Conservation (phyloP, 2,329 filamentous ascomycete species). For the Trichoderma semiorbis region DNA sequence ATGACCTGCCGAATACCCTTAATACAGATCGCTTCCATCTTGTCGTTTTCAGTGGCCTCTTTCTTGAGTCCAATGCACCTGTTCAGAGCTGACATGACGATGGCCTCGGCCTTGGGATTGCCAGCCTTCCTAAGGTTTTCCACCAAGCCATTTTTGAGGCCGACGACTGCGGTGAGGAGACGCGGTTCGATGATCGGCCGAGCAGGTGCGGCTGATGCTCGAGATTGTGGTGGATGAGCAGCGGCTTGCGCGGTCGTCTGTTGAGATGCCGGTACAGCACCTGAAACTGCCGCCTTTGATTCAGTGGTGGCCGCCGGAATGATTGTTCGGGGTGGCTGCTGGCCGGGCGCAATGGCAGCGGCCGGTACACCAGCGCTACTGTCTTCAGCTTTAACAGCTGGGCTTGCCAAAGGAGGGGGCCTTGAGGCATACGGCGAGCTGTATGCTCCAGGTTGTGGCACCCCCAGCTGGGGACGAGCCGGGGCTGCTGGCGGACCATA, state of each 20-base stretch:
- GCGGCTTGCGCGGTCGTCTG: conserved; percentile 21
- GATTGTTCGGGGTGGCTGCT: conserved; percentile 19
- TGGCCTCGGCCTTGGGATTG: conserved; percentile 42
- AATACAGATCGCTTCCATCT: conserved; percentile 46
- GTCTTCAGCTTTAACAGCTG: conserved; percentile 31
- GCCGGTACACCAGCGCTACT: conserved; percentile 20
- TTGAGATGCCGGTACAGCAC: conserved; percentile 17
- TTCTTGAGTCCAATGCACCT: conserved; percentile 48
- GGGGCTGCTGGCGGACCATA: conserved; percentile 37
- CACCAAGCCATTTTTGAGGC: conserved; percentile 46
- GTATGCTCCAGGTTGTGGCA: conserved; percentile 33
- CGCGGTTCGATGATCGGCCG: conserved; percentile 43
- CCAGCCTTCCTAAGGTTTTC: conserved; percentile 44
- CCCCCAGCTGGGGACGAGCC: conserved; percentile 32
- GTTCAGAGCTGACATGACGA: conserved; percentile 53
- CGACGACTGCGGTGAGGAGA: conserved; percentile 41
- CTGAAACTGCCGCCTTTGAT: conserved; percentile 23
- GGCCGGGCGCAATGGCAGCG: conserved; percentile 13
- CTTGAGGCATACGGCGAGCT: conserved; percentile 38
- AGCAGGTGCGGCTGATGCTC: conserved; percentile 26
- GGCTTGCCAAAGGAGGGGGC: conserved; percentile 30
- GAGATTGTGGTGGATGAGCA: conserved; percentile 26
- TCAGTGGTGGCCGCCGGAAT: conserved; percentile 18
- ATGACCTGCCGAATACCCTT: conserved; percentile 42
- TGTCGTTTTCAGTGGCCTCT: conserved; percentile 42